phyloP scores from a whole-genome alignment of 169 alveolate species.

The Theileria parva region DNA sequence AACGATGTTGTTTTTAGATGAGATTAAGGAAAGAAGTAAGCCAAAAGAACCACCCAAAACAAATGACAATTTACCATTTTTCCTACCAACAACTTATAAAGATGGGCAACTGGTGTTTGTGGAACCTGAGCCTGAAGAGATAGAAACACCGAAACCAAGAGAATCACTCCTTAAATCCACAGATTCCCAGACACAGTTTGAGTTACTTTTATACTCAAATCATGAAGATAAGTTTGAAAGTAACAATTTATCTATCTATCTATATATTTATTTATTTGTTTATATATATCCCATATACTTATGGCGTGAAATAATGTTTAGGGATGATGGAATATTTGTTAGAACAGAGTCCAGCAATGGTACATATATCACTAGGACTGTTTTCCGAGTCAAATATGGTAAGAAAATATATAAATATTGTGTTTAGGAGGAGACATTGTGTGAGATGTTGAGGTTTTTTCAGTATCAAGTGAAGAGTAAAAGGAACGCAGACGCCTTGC shows the following conservation, averaged over 20 bases:
- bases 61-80: conserved; percentile 58
- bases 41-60: conserved; percentile 60
- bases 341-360: conserved; percentile 52
- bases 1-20: conserved; percentile 48
- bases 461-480: conserved; percentile 22
- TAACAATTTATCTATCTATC: no score
- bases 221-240: conserved; percentile 35
- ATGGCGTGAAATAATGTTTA: background rate
- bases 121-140: conserved; percentile 39
- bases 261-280: no score
- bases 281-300: background rate
- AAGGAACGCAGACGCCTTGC: conserved; percentile 51
- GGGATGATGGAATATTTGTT: conserved; percentile 50
- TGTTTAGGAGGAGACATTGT: conserved; percentile 37
- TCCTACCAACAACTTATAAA: conserved; percentile 63
- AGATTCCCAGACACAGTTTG: conserved; percentile 23
- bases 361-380: conserved; percentile 47
- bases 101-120: conserved; percentile 65
- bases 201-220: conserved; percentile 17
- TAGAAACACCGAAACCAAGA: conserved; percentile 6
- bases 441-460: conserved; percentile 37
- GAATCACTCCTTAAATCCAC: conserved; percentile 4
- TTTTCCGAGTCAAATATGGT: conserved; percentile 34
- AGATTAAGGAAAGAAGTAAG: conserved; percentile 55
- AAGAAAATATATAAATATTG: background rate